Conservation (phyloP, 106 monocot genomes). For the Dendrobium huoshanense region DNA sequence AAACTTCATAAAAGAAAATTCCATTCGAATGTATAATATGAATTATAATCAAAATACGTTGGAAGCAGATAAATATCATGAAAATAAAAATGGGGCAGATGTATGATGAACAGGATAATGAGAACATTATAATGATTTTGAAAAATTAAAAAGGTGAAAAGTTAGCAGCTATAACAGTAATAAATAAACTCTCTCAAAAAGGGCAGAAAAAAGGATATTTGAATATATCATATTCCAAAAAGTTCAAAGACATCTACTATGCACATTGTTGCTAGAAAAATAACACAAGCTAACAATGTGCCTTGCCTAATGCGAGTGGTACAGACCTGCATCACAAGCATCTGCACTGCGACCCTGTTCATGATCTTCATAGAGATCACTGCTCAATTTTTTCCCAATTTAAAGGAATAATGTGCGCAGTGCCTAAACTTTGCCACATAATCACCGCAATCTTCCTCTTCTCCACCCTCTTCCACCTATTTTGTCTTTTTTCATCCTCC, state of each 20-base stretch:
- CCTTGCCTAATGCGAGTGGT: neutral
- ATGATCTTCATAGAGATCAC: neutral
- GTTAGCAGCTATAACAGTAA: neutral
- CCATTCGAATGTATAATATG: neutral
- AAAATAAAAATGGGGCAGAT: slow-evolving; percentile 1
- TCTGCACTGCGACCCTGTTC: neutral
- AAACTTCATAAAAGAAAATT: neutral
- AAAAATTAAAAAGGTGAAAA: neutral
- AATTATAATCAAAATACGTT: neutral
- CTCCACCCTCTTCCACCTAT: too few relatives aligned
- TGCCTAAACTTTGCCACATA: too few relatives aligned
- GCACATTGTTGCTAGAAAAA: neutral
- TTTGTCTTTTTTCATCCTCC: too few relatives aligned
- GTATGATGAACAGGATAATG: neutral
- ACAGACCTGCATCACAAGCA: neutral
- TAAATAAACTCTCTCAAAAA: neutral
- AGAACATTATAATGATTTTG: neutral
- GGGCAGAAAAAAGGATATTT: neutral
- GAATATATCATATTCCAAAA: neutral
- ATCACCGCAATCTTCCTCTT: too few relatives aligned
- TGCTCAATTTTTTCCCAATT: neutral
- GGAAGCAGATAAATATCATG: neutral
- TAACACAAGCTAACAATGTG: neutral
- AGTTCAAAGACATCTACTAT: neutral
- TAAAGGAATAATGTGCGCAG: too few relatives aligned